These are phyloP conservation scores for Ulmus americana DNA, from an alignment of 331 rosid species.

Conservation along the genomic window DNA sequence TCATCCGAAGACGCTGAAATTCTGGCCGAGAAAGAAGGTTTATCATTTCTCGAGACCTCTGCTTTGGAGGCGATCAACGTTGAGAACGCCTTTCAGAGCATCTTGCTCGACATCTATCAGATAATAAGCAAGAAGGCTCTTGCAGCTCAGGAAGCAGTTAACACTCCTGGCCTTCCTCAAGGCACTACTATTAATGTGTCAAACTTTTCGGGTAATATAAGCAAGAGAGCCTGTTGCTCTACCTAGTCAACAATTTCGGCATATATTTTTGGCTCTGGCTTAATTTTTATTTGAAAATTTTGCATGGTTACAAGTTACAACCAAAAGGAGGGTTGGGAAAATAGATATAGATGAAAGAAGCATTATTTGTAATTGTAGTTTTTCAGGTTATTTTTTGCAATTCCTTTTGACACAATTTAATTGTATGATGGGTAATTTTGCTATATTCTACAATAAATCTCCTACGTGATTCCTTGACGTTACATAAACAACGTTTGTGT, in stretches of 20 bases:
- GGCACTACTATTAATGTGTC: slow-evolving; percentile 77
- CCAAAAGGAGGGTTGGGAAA: too few relatives aligned
- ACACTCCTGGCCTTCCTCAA: slow-evolving; percentile 53
- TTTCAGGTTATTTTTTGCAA: too few relatives aligned
- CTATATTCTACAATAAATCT: too few relatives aligned
- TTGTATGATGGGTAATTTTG: too few relatives aligned
- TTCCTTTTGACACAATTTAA: too few relatives aligned
- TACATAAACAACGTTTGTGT: too few relatives aligned
- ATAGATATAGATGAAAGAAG: too few relatives aligned
- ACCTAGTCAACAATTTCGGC: slow-evolving; percentile 28
- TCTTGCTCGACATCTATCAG: slow-evolving; percentile 74
- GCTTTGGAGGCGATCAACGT: slow-evolving; percentile 76
- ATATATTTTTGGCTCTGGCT: neutral
- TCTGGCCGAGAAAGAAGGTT: slow-evolving; percentile 68
- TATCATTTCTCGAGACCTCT: slow-evolving; percentile 80
- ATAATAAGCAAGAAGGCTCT: slow-evolving; percentile 77
- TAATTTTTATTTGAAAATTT: too few relatives aligned
- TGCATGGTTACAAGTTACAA: neutral
- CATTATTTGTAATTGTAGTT: too few relatives aligned
- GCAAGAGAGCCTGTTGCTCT: slow-evolving; percentile 66
- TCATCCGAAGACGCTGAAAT: slow-evolving; percentile 59
- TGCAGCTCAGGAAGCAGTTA: slow-evolving; percentile 72
- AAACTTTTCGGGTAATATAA: slow-evolving; percentile 32
- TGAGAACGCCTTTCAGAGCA: slow-evolving; percentile 83
- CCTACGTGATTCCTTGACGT: too few relatives aligned